These are phyloP conservation scores for Candida nonsorbophila DNA, from an alignment of 805 yeast species.

Conservation along the genomic window DNA sequence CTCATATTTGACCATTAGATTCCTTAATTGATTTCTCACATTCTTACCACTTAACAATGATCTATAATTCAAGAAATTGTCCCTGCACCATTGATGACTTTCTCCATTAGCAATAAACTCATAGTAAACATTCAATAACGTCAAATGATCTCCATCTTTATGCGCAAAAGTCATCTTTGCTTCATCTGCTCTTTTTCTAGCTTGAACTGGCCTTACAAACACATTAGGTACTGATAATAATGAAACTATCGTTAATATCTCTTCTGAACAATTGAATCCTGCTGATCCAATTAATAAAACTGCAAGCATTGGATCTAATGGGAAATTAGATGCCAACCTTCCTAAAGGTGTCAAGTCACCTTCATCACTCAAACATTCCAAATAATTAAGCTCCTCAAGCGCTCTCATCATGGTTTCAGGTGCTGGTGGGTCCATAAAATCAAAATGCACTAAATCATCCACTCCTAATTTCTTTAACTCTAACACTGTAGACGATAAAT, in stretches of 20 bases:
- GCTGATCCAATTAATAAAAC: constrained; percentile 88
- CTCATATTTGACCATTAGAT: constrained; percentile 79
- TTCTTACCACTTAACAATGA: constrained; percentile 82
- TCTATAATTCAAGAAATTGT: constrained; percentile 78
- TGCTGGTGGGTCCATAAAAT: constrained; percentile 99
- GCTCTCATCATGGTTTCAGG: constrained; percentile 99
- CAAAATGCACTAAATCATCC: constrained; percentile 95
- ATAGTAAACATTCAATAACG: constrained; percentile 81
- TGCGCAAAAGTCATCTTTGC: constrained; percentile 84
- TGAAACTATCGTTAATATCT: constrained; percentile 82
- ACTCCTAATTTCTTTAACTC: constrained; percentile 92
- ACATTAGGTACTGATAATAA: constrained; percentile 89
- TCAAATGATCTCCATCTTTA: constrained; percentile 92
- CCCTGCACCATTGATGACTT: constrained; percentile 90
- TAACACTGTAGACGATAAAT: constrained; percentile 84
- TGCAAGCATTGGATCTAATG: constrained; percentile 92
- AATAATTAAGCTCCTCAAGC: constrained; percentile 85
- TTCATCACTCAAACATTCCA: constrained; percentile 85
- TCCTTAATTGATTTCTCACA: constrained; percentile 75
- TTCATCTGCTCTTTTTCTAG: constrained; percentile 87
- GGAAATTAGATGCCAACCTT: constrained; percentile 85
- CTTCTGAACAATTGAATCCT: constrained; percentile 81
- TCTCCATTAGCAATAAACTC: constrained; percentile 61
- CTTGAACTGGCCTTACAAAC: constrained; percentile 89
- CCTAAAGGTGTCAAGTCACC: constrained; percentile 90